Percentiles rank a stretch among this genome's conserved stretches.
phyloP scores from a whole-genome alignment of 2,329 filamentous ascomycete genomes.

The Alternaria sp. region DNA sequence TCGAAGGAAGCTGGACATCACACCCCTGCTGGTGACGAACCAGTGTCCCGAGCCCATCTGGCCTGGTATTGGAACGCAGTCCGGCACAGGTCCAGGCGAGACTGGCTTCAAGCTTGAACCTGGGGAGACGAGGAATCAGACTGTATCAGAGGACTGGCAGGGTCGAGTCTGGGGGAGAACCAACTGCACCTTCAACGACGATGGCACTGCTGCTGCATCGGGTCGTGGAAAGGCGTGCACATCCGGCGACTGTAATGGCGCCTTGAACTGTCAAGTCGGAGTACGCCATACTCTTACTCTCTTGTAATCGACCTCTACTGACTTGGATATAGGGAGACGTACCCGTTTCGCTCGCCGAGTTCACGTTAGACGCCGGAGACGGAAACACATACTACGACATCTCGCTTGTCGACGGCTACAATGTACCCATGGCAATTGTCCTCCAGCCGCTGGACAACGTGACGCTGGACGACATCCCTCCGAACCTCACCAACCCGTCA shows the following conservation, averaged over 20 bases:
- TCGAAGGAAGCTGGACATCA: constrained; percentile 44
- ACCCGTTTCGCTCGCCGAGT: constrained; percentile 80
- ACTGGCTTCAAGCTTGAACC: constrained; percentile 72
- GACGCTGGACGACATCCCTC: constrained; percentile 67
- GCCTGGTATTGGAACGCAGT: constrained; percentile 77
- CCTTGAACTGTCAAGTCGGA: constrained; percentile 71
- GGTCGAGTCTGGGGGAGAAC: constrained; percentile 83
- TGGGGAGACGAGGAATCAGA: constrained; percentile 65
- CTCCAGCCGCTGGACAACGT: constrained; percentile 63
- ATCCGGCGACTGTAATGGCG: constrained; percentile 78
- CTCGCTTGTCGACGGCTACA: constrained; percentile 84
- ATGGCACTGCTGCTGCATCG: constrained; percentile 62
- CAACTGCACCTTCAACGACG: constrained; percentile 77
- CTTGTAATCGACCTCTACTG: constrained; percentile 3
- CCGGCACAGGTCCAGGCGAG: constrained; percentile 69
- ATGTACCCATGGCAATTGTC: constrained; percentile 70
- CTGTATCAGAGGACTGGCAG: constrained; percentile 76
- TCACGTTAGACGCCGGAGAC: constrained; percentile 73
- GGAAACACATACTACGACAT: constrained; percentile 83
- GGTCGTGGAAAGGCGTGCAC: constrained; percentile 65
- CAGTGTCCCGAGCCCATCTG: constrained; percentile 74
- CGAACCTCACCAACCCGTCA: constrained; percentile 76
- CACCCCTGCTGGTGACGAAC: constrained; percentile 73
- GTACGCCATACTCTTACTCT: constrained; percentile 55
- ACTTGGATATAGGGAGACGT: constrained; percentile 65